These are phyloP conservation scores for Cordyceps farinosa DNA, from an alignment of 2,329 filamentous ascomycete genomes.

Conservation along the genomic window DNA sequence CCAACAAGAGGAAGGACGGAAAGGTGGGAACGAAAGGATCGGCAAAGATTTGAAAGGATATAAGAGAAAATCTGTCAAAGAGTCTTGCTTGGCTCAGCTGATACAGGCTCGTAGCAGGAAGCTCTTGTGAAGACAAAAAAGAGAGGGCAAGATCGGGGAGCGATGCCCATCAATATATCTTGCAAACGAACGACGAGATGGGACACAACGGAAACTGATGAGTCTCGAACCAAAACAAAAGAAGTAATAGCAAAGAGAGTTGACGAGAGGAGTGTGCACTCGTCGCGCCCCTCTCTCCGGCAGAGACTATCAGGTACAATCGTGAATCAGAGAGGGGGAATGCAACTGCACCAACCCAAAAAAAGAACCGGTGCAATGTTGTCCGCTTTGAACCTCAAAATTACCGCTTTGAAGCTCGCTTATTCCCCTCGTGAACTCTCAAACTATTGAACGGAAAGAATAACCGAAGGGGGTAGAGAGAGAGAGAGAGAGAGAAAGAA, in stretches of 20 bases:
- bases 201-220: neutral
- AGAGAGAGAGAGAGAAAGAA: too few relatives aligned
- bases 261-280: neutral
- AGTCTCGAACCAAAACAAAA: neutral
- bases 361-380: neutral
- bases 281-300: neutral
- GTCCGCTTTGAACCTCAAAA: neutral
- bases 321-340: neutral
- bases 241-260: neutral
- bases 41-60: neutral
- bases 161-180: neutral
- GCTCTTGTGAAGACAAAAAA: neutral
- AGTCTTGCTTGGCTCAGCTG: neutral
- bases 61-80: neutral
- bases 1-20: neutral
- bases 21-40: neutral
- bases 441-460: too few relatives aligned
- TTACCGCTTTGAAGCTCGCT: too few relatives aligned
- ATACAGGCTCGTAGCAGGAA: neutral
- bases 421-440: too few relatives aligned
- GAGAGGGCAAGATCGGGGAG: neutral
- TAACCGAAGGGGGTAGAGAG: too few relatives aligned
- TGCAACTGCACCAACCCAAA: neutral
- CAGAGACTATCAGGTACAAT: neutral
- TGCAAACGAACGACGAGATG: neutral